Conservation (phyloP, 352 stramenopile species). For the Phytophthora fragariaefolia region DNA sequence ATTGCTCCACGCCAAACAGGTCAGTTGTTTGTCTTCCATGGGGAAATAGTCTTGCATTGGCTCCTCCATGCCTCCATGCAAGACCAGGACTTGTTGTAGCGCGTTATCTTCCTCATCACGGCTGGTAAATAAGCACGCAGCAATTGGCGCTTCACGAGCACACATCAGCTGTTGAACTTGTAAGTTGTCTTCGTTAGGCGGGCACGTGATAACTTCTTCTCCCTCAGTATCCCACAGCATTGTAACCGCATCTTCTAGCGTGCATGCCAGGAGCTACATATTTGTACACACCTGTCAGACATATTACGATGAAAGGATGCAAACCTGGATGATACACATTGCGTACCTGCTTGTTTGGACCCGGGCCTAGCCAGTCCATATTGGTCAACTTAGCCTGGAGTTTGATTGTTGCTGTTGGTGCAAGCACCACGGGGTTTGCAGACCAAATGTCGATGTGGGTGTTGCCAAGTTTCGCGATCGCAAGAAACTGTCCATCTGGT, state of each 20-base stretch:
- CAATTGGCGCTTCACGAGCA: slow-evolving; percentile 41
- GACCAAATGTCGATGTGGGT: slow-evolving; percentile 54
- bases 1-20: slow-evolving; percentile 44
- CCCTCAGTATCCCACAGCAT: slow-evolving; percentile 45
- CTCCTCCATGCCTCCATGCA: slow-evolving; percentile 45
- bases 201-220: slow-evolving; percentile 34
- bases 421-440: slow-evolving; percentile 34
- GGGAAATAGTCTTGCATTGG: slow-evolving; percentile 44
- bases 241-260: slow-evolving; percentile 33
- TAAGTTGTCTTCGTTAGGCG: slow-evolving; percentile 28
- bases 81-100: slow-evolving; percentile 42
- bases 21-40: slow-evolving; percentile 47
- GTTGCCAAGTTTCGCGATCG: slow-evolving; percentile 45
- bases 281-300: slow-evolving; percentile 4
- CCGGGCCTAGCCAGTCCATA: slow-evolving; percentile 42
- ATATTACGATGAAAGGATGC: neutral
- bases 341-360: slow-evolving; percentile 40
- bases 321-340: neutral
- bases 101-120: slow-evolving; percentile 33
- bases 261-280: slow-evolving; percentile 40
- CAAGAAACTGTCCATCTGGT: slow-evolving; percentile 44
- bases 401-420: slow-evolving; percentile 34
- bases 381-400: slow-evolving; percentile 33
- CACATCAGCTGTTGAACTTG: slow-evolving; percentile 40
- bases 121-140: slow-evolving; percentile 38